Base-by-base conservation (phyloP, 441 rosid species). In the Croton setiger region DNA sequence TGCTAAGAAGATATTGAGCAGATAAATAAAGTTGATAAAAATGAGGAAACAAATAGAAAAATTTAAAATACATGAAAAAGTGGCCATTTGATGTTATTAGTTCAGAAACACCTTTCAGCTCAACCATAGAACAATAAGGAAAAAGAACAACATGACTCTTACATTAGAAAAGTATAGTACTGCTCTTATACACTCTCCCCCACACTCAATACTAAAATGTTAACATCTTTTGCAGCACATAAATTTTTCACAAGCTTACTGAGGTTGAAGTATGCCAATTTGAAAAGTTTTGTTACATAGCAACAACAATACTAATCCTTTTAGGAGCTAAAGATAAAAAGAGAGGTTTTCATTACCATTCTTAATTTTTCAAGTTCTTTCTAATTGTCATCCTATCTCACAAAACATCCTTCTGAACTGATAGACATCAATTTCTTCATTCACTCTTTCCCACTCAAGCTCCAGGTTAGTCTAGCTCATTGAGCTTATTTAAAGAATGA, bases 51-150 rank as follows among this genome's bases (percentile, higher is more conserved):
- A 35, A 5, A 54, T 2, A 44, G 1, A 64, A 23, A 31, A 20
- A 0, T 6, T n/a, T 43, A 3, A 31, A 44, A 51, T 23, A 4
- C 27, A 57, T 31, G 43, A 44, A 2, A 18, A 10, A 31, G 6
- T n/a, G 39, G 47, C 17, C 5, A 44, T 47, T 27, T 63, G 36
- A 5, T 44, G 56, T 17, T 49, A 44, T 41, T 60, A 60, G 47
- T 60, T 60, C 4, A 17, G 17, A 60, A 60, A 56, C 10, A 51
- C n/a, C 69, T 65, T 51, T 54, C 59, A 18, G 36, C 33, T 21
- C 23, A 31, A 9, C 54, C 39, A 27, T 10, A 14, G 14, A 36
- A 36, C 7, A 12, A 58, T 17, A 35, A 58, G 17, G 6, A 58
- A 4, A 5, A 36, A 59, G 18, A 23, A 35, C 7, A 18, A 35